These are phyloP conservation scores for Anthoceros angustus DNA, from an alignment of 225 moss, liverwort and hornwort species.

Conservation along the genomic window DNA sequence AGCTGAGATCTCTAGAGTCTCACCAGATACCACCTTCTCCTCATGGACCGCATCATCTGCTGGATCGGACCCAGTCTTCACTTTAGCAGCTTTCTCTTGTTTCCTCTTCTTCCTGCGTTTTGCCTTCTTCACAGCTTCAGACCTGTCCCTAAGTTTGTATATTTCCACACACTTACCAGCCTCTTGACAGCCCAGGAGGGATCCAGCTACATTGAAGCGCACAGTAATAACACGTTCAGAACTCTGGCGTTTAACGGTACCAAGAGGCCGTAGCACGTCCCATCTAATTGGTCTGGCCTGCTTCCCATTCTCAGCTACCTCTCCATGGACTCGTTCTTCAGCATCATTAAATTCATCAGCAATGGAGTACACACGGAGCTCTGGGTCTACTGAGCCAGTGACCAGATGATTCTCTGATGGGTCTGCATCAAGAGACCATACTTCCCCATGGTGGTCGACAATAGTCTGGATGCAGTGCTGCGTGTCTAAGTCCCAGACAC, in stretches of 20 bases:
- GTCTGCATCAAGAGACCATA: slow-evolving; percentile 88
- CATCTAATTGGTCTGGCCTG: slow-evolving; percentile 9
- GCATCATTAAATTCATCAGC: background rate
- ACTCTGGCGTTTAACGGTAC: slow-evolving; percentile 58
- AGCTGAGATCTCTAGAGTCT: slow-evolving; percentile 35
- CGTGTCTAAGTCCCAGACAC: slow-evolving; percentile 96
- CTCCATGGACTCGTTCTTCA: slow-evolving; percentile 12
- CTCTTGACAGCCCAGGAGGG: slow-evolving; percentile 74
- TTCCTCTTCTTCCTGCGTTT: slow-evolving; percentile 77
- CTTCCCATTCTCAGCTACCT: slow-evolving; percentile 31
- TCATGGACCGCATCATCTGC: slow-evolving; percentile 10
- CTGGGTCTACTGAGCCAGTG: slow-evolving; percentile 70
- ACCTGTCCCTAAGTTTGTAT: slow-evolving; percentile 47
- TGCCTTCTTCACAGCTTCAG: slow-evolving; percentile 61
- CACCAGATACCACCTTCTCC: slow-evolving; percentile 15
- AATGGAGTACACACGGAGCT: slow-evolving; percentile 56
- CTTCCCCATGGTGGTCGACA: slow-evolving; percentile 79
- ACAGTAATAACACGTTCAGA: slow-evolving; percentile 59
- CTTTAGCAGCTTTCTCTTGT: slow-evolving; percentile 52
- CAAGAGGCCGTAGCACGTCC: slow-evolving; percentile 56
- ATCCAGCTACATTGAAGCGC: slow-evolving; percentile 56
- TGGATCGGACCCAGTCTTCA: slow-evolving; percentile 21
- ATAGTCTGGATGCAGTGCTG: slow-evolving; percentile 87
- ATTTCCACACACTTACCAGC: slow-evolving; percentile 83
- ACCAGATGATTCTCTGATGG: slow-evolving; percentile 64